These are phyloP conservation scores for Cinchona pubescens DNA, from an alignment of 257 asterid species.

Conservation along the genomic window DNA sequence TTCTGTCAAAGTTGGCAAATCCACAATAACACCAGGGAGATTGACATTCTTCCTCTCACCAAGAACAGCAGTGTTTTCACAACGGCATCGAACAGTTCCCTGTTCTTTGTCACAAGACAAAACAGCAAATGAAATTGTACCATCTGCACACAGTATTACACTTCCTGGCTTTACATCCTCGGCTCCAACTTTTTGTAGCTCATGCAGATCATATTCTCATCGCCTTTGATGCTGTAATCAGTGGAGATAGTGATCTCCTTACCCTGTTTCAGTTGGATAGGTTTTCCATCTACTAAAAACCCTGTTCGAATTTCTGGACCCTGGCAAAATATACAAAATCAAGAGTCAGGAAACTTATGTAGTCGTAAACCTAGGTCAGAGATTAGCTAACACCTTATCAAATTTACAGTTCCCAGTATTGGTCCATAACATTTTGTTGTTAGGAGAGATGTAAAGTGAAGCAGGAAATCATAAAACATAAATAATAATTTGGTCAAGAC, in stretches of 20 bases:
- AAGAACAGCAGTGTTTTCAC: constrained; percentile 39
- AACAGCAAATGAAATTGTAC: constrained; percentile 39
- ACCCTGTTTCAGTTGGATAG: constrained; percentile 37
- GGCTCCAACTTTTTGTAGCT: constrained; percentile 44
- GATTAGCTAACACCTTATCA: too few species aligned
- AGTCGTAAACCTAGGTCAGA: too few species aligned
- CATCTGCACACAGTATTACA: constrained; percentile 40
- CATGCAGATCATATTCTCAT: constrained; percentile 36
- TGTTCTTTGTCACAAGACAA: constrained; percentile 21
- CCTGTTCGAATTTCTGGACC: constrained; percentile 49
- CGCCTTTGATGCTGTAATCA: constrained; percentile 35
- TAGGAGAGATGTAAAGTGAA: background rate
- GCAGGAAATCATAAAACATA: background rate
- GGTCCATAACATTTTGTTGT: background rate
- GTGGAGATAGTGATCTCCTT: constrained; percentile 44
- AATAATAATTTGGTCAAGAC: too few species aligned
- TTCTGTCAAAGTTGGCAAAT: constrained; percentile 39
- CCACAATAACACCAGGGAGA: constrained; percentile 40
- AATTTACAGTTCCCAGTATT: too few species aligned
- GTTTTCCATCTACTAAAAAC: constrained; percentile 32
- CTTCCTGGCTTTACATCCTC: constrained; percentile 37
- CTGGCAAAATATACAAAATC: constrained; percentile 1
- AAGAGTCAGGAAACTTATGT: constrained; percentile 2
- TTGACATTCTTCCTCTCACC: constrained; percentile 48
- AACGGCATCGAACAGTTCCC: constrained; percentile 40